A percentile compares a stretch with the other conserved stretches of the same genome.
Evolutionary conservation across 352 stramenopile species (phyloP).

Genomic region (Globisporangium viniferum): DNA sequence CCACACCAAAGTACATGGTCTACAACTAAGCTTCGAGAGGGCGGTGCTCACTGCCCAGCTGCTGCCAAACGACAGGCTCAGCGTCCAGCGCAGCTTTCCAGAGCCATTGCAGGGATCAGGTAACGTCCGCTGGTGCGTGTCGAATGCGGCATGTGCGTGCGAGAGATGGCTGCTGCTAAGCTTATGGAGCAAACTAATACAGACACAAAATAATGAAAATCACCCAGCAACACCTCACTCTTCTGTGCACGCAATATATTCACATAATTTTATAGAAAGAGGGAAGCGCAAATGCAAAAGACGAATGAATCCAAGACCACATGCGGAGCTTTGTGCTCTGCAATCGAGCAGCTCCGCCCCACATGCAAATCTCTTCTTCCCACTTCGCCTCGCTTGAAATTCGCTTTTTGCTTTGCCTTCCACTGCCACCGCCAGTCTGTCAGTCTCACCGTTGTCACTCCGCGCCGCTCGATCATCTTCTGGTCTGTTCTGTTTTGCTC

Average conservation of each 20-base stretch:
- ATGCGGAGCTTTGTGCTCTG: background rate
- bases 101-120: background rate
- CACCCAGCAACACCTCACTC: background rate
- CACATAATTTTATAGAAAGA: constrained; percentile 18
- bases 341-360: background rate
- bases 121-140: background rate
- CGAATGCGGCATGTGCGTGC: background rate
- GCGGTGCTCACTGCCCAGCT: background rate
- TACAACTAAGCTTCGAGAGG: constrained; percentile 86
- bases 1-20: constrained; percentile 99
- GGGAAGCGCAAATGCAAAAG: background rate
- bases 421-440: background rate
- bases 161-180: background rate
- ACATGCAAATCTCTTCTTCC: background rate
- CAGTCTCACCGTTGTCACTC: background rate
- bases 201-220: constrained; percentile 3
- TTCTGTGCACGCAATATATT: constrained; percentile 13
- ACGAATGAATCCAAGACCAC: background rate
- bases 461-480: background rate
- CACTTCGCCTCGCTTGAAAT: background rate
- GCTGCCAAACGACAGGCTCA: background rate
- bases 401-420: background rate
- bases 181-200: constrained; percentile 5
- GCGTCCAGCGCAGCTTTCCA: background rate
- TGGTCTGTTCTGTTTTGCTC: background rate